Evolutionary conservation across 2,329 filamentous ascomycete genomes (phyloP), one percentile per base, ranked within the genome.

Genomic region (Didymosphaeria variabile): DNA sequence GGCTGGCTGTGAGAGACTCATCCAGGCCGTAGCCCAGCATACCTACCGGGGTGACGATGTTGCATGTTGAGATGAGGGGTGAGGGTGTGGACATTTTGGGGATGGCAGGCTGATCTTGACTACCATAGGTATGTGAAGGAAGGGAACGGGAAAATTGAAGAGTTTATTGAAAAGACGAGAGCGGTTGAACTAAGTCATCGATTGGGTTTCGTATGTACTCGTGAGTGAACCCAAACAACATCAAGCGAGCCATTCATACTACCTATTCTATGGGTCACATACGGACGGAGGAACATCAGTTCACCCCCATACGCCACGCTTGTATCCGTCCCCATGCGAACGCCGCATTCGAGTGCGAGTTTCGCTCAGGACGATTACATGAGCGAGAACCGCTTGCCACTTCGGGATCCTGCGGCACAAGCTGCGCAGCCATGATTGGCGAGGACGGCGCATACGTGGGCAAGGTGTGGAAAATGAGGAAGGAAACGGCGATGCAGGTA

Each of bases 1-100:
- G 63, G 10, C 42, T 21, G 10, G 38, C 40, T 2, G 63, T 65
- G n/a, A 77, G 70, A 0, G 65, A 62, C 32, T 78, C 75, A 54
- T 80, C 69, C 50, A 83, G 80, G 29, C 83, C 83, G 59, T 84
- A 85, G 5, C 83, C 83, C 8, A 85, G 68, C 81, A 83, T 84
- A 32, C 80, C 83, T 15, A 83, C 79, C 0, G 83, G 82, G 0
- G 83, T 81, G 2, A 84, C 64, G 46, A 85, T 82, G 50, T 70
- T 67, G 59, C 65, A 69, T 32, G 61, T 40, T 19, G 67, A 63
- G 13, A 17, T 56, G 21, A 57, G 53, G 42, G 34, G 31, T 19
- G 29, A 36, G 15, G 7, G 29, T 5, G 19, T 31, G 51, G 21
- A 12, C 32, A 50, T 50, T 5, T 32, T 38, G 19, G 3, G 4